Conservation (phyloP, 1,139 yeast genomes). For the Kurtzmaniella quercitrusa region DNA sequence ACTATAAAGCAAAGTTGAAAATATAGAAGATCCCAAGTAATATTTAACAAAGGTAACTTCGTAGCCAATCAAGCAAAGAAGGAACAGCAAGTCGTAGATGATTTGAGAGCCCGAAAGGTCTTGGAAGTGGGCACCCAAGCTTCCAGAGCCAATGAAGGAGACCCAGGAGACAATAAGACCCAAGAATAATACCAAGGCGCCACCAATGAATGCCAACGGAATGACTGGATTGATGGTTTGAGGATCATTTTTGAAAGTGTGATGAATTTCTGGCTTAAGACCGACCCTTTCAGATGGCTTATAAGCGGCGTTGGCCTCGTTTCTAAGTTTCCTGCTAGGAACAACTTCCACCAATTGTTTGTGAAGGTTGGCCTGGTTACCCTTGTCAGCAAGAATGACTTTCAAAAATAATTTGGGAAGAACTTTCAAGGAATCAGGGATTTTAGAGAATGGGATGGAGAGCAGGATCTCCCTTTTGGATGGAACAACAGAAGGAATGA, state of each 20-base stretch:
- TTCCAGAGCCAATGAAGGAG: conserved; percentile 35
- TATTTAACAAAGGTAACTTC: conserved; percentile 66
- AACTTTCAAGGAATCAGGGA: conserved; percentile 36
- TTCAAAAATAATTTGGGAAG: conserved; percentile 29
- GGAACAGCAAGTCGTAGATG: conserved; percentile 42
- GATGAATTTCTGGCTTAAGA: conserved; percentile 63
- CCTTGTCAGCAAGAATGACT: conserved; percentile 30
- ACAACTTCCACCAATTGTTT: conserved; percentile 29
- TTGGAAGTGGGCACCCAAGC: conserved; percentile 34
- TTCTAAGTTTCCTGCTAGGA: conserved; percentile 27
- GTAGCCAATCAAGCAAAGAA: conserved; percentile 50
- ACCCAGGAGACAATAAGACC: conserved; percentile 48
- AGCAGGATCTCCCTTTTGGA: conserved; percentile 19
- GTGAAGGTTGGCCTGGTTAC: conserved; percentile 18
- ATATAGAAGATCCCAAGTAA: conserved; percentile 68
- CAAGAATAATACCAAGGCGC: conserved; percentile 39
- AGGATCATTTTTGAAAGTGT: conserved; percentile 58
- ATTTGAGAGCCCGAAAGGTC: conserved; percentile 23
- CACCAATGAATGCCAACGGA: conserved; percentile 50
- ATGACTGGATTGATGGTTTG: conserved; percentile 50
- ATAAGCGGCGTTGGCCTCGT: conserved; percentile 17
- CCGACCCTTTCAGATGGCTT: conserved; percentile 40
- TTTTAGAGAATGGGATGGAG: conserved; percentile 25
- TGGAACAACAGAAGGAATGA: conserved; percentile 20
- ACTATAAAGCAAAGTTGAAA: conserved; percentile 56